phyloP scores from a whole-genome alignment of 2,329 filamentous ascomycete species.

The Torrubiella hemipterigena region DNA sequence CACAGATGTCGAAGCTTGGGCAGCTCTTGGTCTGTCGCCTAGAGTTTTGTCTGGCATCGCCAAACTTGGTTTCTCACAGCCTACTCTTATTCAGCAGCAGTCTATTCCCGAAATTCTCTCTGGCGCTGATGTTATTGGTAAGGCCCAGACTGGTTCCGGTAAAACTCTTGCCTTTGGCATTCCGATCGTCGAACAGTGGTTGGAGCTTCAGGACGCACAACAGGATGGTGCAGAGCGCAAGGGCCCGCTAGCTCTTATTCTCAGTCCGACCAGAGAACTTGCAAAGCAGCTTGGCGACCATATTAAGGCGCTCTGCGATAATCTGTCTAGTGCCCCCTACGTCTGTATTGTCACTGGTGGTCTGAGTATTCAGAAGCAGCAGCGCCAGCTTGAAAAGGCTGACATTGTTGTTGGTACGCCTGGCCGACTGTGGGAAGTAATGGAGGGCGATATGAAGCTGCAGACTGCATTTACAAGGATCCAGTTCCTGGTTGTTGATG shows the following conservation, averaged over 20 bases:
- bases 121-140: constrained; percentile 87
- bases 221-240: constrained; percentile 21
- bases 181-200: constrained; percentile 76
- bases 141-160: constrained; percentile 90
- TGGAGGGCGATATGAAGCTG: constrained; percentile 61
- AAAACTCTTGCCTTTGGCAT: constrained; percentile 94
- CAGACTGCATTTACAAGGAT: constrained; percentile 61
- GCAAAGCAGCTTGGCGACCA: constrained; percentile 86
- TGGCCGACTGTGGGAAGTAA: constrained; percentile 86
- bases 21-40: constrained; percentile 58
- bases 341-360: constrained; percentile 89
- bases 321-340: constrained; percentile 48
- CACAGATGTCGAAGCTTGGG: constrained; percentile 66
- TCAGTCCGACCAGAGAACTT: constrained; percentile 86
- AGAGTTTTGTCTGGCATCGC: constrained; percentile 62
- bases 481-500: constrained; percentile 79
- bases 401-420: constrained; percentile 93
- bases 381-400: constrained; percentile 68
- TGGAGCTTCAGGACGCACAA: constrained; percentile 35
- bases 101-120: constrained; percentile 72
- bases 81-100: constrained; percentile 69
- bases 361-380: constrained; percentile 88
- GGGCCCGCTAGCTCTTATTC: constrained; percentile 61
- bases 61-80: constrained; percentile 66
- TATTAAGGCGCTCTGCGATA: constrained; percentile 59